Base-by-base conservation (phyloP, 106 monocot genomes). In the Allium sativum region DNA sequence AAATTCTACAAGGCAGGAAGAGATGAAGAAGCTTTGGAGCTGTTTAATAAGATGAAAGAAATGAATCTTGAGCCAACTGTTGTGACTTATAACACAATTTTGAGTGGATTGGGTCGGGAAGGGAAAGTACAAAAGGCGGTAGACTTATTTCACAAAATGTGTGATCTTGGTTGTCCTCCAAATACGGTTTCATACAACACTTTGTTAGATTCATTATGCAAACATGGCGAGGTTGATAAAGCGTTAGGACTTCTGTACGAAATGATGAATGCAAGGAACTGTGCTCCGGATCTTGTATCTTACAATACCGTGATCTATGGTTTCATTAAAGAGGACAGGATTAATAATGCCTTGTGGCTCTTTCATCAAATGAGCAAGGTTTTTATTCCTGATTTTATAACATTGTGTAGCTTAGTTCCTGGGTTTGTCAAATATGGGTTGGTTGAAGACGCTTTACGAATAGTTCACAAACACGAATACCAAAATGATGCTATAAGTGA, bases 281-380 rank as follows among this genome's bases (percentile, higher is more conserved):
- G 80, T 53, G 53, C 48, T 17, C 96, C 96, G 44, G 96, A 98
- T 56, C 65, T 85, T 67, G 48, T 82, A 53, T 88, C 91, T 47
- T 91, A 91, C 73, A 98, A 91, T 70, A 91, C 82, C 18, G 73
- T 98, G 42, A 84, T 98, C 0, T 53, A 85, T 76, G 91, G 96
- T 68, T 68, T 98, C 19, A 71, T 79, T 57, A 85, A 79, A 74
- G 84, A 75, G 45, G 76, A 74, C 42, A 82, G 84, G 78, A 54
- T 77, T 50, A 51, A 61, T 45, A 73, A 75, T 53, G 90, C 96
- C 48, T 78, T 98, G 14, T 87, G 79, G 91, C 78, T 98, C 66
- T 98, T 84, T 60, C 74, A 79, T 74, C 91, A 88, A 20, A 91
- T 91, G 96, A 87, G 64, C 43, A 91, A 98, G 70, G 53, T 91